Base-by-base conservation (phyloP, 495 filamentous ascomycete species). In the Daldinia grandis region DNA sequence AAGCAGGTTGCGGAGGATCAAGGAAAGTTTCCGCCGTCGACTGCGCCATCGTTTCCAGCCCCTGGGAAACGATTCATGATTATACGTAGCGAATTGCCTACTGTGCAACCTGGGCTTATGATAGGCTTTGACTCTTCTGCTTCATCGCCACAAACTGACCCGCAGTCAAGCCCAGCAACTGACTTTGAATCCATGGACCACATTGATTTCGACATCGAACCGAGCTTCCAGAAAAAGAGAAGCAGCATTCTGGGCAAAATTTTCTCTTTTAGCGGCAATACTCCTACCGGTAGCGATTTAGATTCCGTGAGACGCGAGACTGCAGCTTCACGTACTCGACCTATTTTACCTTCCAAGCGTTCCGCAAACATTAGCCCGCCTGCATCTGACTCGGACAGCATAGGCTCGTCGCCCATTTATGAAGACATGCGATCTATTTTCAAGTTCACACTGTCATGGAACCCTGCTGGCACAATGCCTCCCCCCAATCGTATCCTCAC, bases 1-100 rank as follows among this genome's bases (percentile, higher is more conserved):
- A 88, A 87, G 60, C 87, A 91, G 55, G 81, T 84, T 15, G 88
- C 89, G 31, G 87, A 91, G 59, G 79, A 80, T 25, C 80, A 82
- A 21, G 76, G 81, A 5, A 79, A 82, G 2, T 79, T 89, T 4
- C 80, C 86, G 12, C 90, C 90, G 3, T 94, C 93, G 5, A 94
- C 93, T 27, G 89, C 89, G 8, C 92, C 95, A 31, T 94, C 91
- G 54, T 90, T 90, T 68, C 95, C 95, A 4, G 94, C 94, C 2
- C 95, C 96, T n/a, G 90, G 92, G 42, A 92, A 95, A 54, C 86
- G 93, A 59, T 91, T 99, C 59, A 86, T 97, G 59, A 98, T 99
- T 73, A 92, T 98, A 58, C 89, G 94, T 60, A 95, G 92, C 69
- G 95, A 99, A 75, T 81, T 89, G 56, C 87, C 88, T 58, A 76